Conservation (phyloP, 176 grass and related monocot genomes). For the Avena insularis region DNA sequence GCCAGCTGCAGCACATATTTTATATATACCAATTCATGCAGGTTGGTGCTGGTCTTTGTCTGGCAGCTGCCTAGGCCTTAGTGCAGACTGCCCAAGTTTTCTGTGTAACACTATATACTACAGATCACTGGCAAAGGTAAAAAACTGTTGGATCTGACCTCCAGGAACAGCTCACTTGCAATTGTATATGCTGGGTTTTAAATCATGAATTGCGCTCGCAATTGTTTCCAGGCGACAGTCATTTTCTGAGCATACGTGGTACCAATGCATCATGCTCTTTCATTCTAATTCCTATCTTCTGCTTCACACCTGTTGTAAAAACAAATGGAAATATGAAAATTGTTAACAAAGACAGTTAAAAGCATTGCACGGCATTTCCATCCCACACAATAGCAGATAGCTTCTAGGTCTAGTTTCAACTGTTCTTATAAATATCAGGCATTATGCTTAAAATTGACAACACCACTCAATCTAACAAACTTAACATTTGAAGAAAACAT, state of each 20-base stretch:
- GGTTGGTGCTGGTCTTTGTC: background rate
- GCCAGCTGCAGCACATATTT: background rate
- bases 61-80: background rate
- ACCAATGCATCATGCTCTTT: conserved; percentile 64
- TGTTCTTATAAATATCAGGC: background rate
- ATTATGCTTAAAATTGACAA: background rate
- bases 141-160: too few species aligned
- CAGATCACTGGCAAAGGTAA: background rate
- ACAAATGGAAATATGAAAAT: conserved; percentile 28
- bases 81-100: background rate
- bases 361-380: background rate
- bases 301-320: conserved; percentile 75
- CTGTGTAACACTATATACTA: conserved; percentile 22
- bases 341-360: conserved; percentile 27
- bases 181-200: conserved; percentile 63
- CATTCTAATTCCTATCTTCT: conserved; percentile 72
- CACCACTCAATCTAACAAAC: background rate
- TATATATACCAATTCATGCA: background rate
- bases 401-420: background rate
- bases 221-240: conserved; percentile 53
- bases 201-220: conserved; percentile 77
- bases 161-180: conserved; percentile 58
- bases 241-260: conserved; percentile 57
- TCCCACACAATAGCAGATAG: conserved; percentile 10
- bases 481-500: background rate